Evolutionary conservation across 2,329 filamentous ascomycete species (phyloP).

Genomic region (Fusarium marasasianum): DNA sequence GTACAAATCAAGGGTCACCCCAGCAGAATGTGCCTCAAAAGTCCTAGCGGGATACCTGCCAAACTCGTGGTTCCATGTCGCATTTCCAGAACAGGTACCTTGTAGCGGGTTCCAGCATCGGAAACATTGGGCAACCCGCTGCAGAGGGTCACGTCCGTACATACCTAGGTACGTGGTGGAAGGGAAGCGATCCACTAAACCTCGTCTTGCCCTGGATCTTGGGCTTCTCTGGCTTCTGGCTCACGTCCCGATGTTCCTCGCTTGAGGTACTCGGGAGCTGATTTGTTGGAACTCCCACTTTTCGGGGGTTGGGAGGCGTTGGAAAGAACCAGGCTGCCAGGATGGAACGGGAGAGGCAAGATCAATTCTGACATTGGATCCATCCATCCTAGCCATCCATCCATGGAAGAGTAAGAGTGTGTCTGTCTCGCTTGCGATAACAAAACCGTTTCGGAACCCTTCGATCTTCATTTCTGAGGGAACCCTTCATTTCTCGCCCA

Average conservation of each 20-base stretch:
- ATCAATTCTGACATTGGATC: conserved; percentile 18
- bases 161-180: background rate
- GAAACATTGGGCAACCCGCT: conserved; percentile 12
- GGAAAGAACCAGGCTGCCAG: conserved; percentile 15
- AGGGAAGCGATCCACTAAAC: conserved; percentile 24
- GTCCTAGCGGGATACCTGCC: conserved; percentile 13
- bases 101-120: conserved; percentile 9
- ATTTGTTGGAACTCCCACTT: conserved; percentile 31
- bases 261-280: conserved; percentile 1
- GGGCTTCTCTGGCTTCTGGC: conserved; percentile 15
- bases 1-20: conserved; percentile 8
- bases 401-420: background rate
- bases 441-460: conserved; percentile 31
- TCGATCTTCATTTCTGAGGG: conserved; percentile 25
- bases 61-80: conserved; percentile 12
- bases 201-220: conserved; percentile 14
- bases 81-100: conserved; percentile 8
- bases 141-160: background rate
- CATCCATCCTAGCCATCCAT: background rate
- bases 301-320: conserved; percentile 26
- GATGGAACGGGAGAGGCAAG: conserved; percentile 22
- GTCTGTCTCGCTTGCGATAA: conserved; percentile 27
- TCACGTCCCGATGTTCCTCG: conserved; percentile 25
- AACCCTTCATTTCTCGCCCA: conserved; percentile 10
- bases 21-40: background rate